Conservation (phyloP, 257 asterid genomes). For the Solanum sejunctum region DNA sequence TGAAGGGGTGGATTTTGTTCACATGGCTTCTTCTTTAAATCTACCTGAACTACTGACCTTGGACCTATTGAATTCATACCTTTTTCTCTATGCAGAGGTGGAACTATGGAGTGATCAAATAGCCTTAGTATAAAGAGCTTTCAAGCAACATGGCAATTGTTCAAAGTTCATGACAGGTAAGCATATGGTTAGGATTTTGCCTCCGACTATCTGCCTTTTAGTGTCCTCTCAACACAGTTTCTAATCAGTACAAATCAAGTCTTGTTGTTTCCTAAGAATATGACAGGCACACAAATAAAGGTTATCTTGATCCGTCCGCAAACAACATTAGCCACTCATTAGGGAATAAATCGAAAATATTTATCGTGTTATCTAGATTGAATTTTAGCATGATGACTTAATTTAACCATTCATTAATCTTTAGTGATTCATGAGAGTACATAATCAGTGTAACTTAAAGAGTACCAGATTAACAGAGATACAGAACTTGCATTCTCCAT, state of each 20-base stretch:
- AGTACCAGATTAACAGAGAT: not conserved
- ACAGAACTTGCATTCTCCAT: not conserved
- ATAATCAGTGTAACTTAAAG: not conserved
- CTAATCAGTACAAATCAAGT: not conserved
- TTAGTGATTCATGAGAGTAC: not conserved
- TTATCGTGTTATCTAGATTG: not conserved
- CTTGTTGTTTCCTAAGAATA: not conserved
- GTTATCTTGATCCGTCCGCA: not conserved
- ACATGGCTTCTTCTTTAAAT: conserved; percentile 57
- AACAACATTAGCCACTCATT: not conserved
- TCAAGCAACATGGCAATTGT: not conserved
- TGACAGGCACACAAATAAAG: not conserved
- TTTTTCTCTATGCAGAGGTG: not conserved
- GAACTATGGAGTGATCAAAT: not conserved
- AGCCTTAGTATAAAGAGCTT: not conserved
- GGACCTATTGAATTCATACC: conserved; percentile 30
- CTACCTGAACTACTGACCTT: conserved; percentile 50
- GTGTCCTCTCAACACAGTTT: not conserved
- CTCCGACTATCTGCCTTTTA: not conserved
- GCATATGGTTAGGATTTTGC: not conserved
- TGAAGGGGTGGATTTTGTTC: conserved; percentile 64
- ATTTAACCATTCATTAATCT: not conserved
- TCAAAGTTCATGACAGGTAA: not conserved
- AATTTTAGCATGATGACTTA: not conserved
- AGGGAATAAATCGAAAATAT: not conserved